phyloP scores from a whole-genome alignment of 1,139 yeast species.

The Magnusiomyces tetraspermus region DNA sequence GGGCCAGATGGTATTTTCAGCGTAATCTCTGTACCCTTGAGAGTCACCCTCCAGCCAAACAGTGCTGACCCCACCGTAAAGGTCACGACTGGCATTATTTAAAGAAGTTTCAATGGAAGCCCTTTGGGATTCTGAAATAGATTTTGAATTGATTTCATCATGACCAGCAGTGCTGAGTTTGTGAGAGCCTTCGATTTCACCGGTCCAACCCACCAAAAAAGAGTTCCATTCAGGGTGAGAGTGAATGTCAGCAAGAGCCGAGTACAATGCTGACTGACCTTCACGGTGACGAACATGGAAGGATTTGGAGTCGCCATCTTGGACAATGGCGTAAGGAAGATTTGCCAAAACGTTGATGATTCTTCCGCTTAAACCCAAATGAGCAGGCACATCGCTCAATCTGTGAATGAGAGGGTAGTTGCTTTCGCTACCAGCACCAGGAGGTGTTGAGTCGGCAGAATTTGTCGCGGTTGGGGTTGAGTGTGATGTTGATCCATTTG shows the following conservation, averaged over 20 bases:
- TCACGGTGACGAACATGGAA: constrained; percentile 38
- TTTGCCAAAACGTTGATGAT: constrained; percentile 60
- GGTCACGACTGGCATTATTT: constrained; percentile 18
- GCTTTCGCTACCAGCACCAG: no score
- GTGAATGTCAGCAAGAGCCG: constrained; percentile 58
- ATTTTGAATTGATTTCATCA: background rate
- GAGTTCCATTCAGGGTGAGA: constrained; percentile 61
- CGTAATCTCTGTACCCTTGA: constrained; percentile 76
- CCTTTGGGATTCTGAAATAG: background rate
- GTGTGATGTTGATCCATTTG: background rate
- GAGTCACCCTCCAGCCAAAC: constrained; percentile 71
- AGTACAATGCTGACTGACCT: constrained; percentile 79
- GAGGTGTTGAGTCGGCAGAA: background rate
- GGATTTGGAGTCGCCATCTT: constrained; percentile 13
- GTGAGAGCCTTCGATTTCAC: constrained; percentile 43
- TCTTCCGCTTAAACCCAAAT: constrained; percentile 46
- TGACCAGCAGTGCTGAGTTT: background rate
- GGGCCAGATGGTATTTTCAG: constrained; percentile 91
- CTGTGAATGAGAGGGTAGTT: constrained; percentile 10
- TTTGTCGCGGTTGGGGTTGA: background rate
- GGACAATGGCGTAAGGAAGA: constrained; percentile 50
- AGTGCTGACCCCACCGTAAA: constrained; percentile 49
- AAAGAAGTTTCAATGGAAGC: background rate
- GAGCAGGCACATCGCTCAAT: constrained; percentile 20
- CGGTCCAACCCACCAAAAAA: constrained; percentile 91